These are phyloP conservation scores for Skeletonema costatum DNA, from an alignment of 108 stramenopile species.

Conservation along the genomic window DNA sequence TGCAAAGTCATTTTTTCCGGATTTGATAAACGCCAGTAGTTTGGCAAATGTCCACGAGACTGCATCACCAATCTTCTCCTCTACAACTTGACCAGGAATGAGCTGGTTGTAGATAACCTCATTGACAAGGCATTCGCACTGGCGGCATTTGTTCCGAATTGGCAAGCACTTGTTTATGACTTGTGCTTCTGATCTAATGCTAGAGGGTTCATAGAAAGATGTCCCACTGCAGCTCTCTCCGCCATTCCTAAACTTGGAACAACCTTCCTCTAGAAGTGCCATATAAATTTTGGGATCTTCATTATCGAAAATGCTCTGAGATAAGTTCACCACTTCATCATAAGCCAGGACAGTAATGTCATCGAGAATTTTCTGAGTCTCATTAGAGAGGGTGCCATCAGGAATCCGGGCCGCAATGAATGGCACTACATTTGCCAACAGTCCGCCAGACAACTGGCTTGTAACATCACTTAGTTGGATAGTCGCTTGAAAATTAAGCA, in stretches of 20 bases:
- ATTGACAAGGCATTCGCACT: slow-evolving; percentile 19
- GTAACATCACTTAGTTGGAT: background rate
- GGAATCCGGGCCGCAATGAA: background rate
- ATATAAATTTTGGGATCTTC: slow-evolving; percentile 12
- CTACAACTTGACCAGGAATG: slow-evolving; percentile 7
- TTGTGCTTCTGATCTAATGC: background rate
- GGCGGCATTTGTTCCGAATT: slow-evolving; percentile 13
- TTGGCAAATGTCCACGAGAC: slow-evolving; percentile 15
- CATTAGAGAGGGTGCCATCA: slow-evolving; percentile 8
- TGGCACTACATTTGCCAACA: slow-evolving; percentile 9
- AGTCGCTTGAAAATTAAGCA: slow-evolving; percentile 3
- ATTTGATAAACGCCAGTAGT: slow-evolving; percentile 1
- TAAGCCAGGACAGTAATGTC: background rate
- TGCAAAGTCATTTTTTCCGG: slow-evolving; percentile 1
- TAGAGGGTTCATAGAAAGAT: slow-evolving; percentile 12
- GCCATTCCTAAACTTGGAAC: slow-evolving; percentile 1
- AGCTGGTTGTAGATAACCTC: slow-evolving; percentile 14
- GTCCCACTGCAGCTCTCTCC: slow-evolving; percentile 8
- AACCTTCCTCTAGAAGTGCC: slow-evolving; percentile 1
- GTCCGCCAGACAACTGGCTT: background rate
- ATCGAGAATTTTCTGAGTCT: slow-evolving; percentile 1
- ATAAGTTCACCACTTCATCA: slow-evolving; percentile 9
- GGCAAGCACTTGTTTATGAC: slow-evolving; percentile 6
- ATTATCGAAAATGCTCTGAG: slow-evolving; percentile 16
- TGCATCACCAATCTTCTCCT: slow-evolving; percentile 1